Evolutionary conservation across 2,329 filamentous ascomycete genomes (phyloP).

Genomic region (Colletotrichum tropicale): DNA sequence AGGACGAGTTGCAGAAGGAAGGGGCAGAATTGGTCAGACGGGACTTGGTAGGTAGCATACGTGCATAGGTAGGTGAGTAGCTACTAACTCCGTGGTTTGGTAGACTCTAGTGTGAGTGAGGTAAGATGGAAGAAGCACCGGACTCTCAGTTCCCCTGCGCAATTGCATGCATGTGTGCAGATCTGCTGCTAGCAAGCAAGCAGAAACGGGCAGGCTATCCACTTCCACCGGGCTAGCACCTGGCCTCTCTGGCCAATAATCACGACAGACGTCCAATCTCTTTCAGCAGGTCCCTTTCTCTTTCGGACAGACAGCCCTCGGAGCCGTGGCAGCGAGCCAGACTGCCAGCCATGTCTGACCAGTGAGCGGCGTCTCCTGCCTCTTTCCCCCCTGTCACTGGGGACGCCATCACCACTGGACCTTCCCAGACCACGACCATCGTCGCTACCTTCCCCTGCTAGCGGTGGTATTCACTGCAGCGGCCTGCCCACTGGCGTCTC

Average conservation of each 20-base stretch:
- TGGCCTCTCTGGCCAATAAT: neutral
- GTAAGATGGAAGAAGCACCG: neutral
- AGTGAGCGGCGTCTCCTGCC: neutral
- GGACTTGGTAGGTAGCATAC: neutral
- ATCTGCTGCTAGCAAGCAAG: neutral
- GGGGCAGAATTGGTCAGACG: neutral
- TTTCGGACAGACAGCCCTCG: neutral
- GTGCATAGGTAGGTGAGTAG: neutral
- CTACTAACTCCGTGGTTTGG: neutral
- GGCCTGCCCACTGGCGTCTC: neutral
- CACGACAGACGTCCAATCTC: neutral
- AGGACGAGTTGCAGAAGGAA: neutral
- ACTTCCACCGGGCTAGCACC: neutral
- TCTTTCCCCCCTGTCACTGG: neutral
- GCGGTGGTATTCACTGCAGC: neutral
- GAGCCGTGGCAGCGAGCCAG: neutral
- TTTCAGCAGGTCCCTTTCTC: neutral
- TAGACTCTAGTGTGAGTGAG: neutral
- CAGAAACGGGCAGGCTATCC: neutral
- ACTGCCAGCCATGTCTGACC: constrained; percentile 6
- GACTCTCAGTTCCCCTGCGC: neutral
- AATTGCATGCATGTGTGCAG: constrained; percentile 13
- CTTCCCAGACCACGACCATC: neutral
- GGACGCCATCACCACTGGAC: neutral
- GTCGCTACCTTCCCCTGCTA: neutral